A percentile compares a stretch with the other conserved stretches of the same genome.
These are phyloP conservation scores for Heimioporus retisporus DNA, from an alignment of 1,284 basidiomycete genomes.

Conservation along the genomic window DNA sequence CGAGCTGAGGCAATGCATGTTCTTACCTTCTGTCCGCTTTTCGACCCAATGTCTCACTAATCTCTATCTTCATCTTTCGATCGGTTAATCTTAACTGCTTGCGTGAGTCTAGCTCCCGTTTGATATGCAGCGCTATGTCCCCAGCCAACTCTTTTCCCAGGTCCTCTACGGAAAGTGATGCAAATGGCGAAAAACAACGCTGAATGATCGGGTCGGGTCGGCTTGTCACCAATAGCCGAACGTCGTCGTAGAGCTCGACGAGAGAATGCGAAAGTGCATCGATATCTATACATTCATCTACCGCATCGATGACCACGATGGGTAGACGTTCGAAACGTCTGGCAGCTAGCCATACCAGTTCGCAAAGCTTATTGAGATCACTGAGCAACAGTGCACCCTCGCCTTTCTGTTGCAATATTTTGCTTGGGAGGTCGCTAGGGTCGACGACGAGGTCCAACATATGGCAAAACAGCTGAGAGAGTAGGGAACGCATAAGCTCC, in stretches of 20 bases:
- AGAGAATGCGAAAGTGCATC: not conserved
- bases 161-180: too few species aligned
- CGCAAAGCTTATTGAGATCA: not conserved
- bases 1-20: too few species aligned
- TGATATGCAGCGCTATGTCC: too few species aligned
- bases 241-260: not conserved
- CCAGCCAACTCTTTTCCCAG: too few species aligned
- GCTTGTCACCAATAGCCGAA: constrained; percentile 16
- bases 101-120: too few species aligned
- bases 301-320: too few species aligned
- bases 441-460: not conserved
- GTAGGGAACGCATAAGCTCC: constrained; percentile 1
- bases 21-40: constrained; percentile 10
- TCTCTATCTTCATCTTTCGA: too few species aligned
- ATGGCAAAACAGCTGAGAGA: constrained; percentile 11
- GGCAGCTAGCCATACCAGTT: not conserved
- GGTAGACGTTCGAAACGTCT: too few species aligned
- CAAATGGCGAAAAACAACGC: not conserved
- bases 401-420: constrained; percentile 6
- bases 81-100: too few species aligned
- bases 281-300: constrained; percentile 5
- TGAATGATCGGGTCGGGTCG: not conserved
- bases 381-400: not conserved
- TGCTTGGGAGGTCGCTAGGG: constrained; percentile 3
- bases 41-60: too few species aligned